Evolutionary conservation across 1,284 basidiomycete species (phyloP).

Genomic region (Ganoderma sp.): DNA sequence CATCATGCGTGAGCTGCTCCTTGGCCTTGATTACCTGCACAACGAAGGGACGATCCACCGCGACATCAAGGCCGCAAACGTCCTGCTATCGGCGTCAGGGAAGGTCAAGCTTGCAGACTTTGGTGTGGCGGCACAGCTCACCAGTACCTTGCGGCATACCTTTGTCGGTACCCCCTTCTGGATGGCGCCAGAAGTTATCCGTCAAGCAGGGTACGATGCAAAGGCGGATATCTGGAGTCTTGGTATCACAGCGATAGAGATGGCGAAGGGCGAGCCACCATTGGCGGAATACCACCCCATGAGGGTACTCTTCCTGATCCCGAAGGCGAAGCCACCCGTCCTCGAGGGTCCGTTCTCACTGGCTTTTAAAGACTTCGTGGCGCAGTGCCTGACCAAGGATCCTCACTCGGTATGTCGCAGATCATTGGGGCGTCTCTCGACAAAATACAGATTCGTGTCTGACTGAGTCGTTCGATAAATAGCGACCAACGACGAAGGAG

Average conservation of each 20-base stretch:
- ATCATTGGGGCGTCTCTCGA: slow-evolving; percentile 14
- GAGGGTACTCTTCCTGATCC: slow-evolving; percentile 95
- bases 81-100: slow-evolving; percentile 88
- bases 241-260: slow-evolving; percentile 96
- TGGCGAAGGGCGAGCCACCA: slow-evolving; percentile 94
- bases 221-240: slow-evolving; percentile 98
- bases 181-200: slow-evolving; percentile 98
- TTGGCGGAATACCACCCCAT: slow-evolving; percentile 95
- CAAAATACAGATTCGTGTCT: slow-evolving; percentile 17
- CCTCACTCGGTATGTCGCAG: slow-evolving; percentile 66
- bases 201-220: slow-evolving; percentile 95
- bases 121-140: slow-evolving; percentile 93
- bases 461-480: slow-evolving; percentile 20
- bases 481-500: slow-evolving; percentile 92
- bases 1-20: slow-evolving; percentile 89
- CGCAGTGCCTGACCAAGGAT: slow-evolving; percentile 92
- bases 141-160: slow-evolving; percentile 87
- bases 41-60: slow-evolving; percentile 95
- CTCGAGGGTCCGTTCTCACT: slow-evolving; percentile 86
- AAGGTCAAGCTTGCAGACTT: slow-evolving; percentile 98
- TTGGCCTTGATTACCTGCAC: slow-evolving; percentile 96
- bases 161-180: slow-evolving; percentile 97
- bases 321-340: slow-evolving; percentile 92
- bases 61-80: slow-evolving; percentile 98
- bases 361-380: slow-evolving; percentile 93